Base-by-base conservation (phyloP, 129 eudicot species). In the Gnaphalium uliginosum region DNA sequence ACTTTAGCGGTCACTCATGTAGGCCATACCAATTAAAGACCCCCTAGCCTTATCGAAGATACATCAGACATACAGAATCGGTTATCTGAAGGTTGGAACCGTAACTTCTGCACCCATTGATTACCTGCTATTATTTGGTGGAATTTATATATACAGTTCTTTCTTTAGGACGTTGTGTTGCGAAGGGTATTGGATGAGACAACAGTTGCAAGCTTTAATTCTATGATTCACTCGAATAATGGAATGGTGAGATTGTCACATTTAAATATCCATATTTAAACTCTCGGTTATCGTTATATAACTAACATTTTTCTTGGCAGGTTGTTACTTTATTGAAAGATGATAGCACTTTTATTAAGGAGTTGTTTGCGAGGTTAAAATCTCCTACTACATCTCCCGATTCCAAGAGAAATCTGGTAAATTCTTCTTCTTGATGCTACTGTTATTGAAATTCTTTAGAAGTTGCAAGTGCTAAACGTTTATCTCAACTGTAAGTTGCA, bases 1-100 rank as follows among this genome's bases (percentile, higher is more conserved):
- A 79, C 60, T 48, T 30, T 8, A 53, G 57, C 14, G 66, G 26
- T 48, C n/a, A 64, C 54, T 54, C 21, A 54, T 78, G 57, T 83
- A 93, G 98, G 97, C 90, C 17, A 87, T 93, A 81, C 96, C 98
- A 24, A 93, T 93, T 61, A 93, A 88, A 84, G 98, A 93, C 76
- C 89, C 92, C 27, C 72, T 86, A 59, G 92, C 86, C 33, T 80
- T 90, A 54, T 88, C 98, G 18, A 93, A 86, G 91, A 88, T 93
- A 79, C 98, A 93, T 70, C 98, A 90, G 76, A 90, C 96, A 30
- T 93, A 90, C 86, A 85, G 93, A 90, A 77, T 93, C 58, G 86
- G 91, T 33, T 93, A 93, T 85, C 51, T 93, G 68, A 93, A 90
- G 98, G 98, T 89, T 73, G 71, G 29, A 60, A 76, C 22, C 21